Base-by-base conservation (phyloP, 2,329 filamentous ascomycete genomes). In the Magnaporthales sp. region DNA sequence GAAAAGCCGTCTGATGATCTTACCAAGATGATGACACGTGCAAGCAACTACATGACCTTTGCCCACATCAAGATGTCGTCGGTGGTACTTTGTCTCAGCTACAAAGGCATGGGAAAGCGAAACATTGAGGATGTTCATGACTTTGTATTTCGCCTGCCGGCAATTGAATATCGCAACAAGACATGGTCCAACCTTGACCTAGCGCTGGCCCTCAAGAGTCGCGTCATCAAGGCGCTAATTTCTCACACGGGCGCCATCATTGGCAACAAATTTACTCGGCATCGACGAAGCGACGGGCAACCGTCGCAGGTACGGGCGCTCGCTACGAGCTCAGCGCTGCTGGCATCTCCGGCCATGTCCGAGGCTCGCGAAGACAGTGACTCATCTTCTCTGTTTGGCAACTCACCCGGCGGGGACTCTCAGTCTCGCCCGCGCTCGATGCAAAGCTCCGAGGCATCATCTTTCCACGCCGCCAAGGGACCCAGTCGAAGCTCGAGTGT, bases 141-240 rank as follows among this genome's bases (percentile, higher is more conserved):
- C 74, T 96, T 99, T 71, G 95, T 99, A 63, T 99, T 99, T 85
- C 89, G 92, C 38, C 87, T 99, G 79, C 95, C 95, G 3, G 90
- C 91, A 2, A 89, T 99, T 62, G 95, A 99, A 76, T 98, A 97
- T 80, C 88, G 92, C 70, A 99, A 99, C 83, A 99, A 99, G 82
- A 98, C 93, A 9, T 99, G 95, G 95, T 97, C 93, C 7, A 99
- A 98, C 75, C 85, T 99, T 7, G 95, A 99, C 74, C 86, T 99
- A 10, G 93, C 94, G 0, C 83, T 98, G 63, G 91, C 93, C 15
- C 84, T 99, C 66, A 98, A 99, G 80, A 96, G 93, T 75, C 93
- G 96, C 62, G 91, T 98, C 67, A 92, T 97, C 74, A 91, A 93
- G 74, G 94, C 95, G 0, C 84, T 99, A 62, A 96, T 99, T 73